phyloP scores from a whole-genome alignment of 106 monocot genomes.

The Chionographis japonica region DNA sequence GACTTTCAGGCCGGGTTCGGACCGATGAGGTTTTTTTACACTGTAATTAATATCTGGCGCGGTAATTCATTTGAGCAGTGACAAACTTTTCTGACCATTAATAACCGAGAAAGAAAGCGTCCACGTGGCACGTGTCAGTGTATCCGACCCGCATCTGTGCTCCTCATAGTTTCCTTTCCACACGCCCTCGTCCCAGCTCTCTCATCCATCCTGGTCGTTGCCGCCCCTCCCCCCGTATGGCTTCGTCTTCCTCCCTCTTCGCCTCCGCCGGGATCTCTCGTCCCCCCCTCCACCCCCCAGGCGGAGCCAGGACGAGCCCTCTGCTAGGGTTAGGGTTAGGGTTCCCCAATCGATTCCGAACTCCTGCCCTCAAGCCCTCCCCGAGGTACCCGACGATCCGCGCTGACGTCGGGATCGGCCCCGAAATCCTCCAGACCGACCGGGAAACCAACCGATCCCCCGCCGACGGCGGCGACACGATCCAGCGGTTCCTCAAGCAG shows the following conservation, averaged over 20 bases:
- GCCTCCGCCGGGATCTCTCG: not conserved
- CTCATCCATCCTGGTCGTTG: not conserved
- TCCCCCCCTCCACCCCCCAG: too few species aligned
- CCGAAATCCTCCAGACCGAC: constrained; percentile 32
- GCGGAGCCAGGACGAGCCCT: too few species aligned
- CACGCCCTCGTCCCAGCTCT: not conserved
- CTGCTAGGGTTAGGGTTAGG: too few species aligned
- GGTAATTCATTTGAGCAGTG: too few species aligned
- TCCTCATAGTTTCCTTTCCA: not conserved
- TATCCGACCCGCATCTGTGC: too few species aligned
- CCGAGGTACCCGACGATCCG: not conserved
- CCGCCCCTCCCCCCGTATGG: not conserved
- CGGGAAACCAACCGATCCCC: constrained; percentile 6
- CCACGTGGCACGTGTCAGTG: too few species aligned
- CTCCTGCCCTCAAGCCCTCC: not conserved
- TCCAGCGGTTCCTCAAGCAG: constrained; percentile 53
- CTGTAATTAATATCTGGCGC: too few species aligned
- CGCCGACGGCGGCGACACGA: constrained; percentile 31
- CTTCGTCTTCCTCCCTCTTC: constrained; percentile 12
- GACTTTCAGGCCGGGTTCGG: too few species aligned
- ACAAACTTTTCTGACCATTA: too few species aligned
- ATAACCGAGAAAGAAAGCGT: too few species aligned
- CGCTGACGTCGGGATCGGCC: not conserved
- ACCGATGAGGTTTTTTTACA: too few species aligned
- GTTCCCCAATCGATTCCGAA: not conserved